Evolutionary conservation across 352 stramenopile species (phyloP), one percentile per base, ranked within the genome.

Genomic region (Globisporangium cystogenes): DNA sequence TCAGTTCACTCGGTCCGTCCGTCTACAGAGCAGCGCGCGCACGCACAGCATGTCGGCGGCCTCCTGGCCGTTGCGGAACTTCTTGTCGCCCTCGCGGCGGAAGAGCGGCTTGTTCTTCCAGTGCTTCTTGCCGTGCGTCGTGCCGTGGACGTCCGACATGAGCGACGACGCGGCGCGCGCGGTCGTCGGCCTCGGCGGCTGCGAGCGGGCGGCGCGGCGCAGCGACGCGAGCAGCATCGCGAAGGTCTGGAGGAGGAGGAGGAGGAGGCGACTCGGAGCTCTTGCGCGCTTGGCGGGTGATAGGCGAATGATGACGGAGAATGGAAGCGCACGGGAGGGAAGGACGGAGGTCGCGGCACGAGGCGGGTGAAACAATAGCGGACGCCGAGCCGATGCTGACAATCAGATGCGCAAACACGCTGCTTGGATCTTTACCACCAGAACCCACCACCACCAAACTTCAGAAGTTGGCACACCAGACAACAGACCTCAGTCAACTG

Each of bases 91-190:
- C 51, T 97, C 91, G 57, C 94, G 92, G 45, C 94, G 88, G 73
- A 98, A 98, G 8, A 99, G 82, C 35, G 96, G 96, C 67, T 98
- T 98, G 79, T 98, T 98, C 60, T 95, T 90, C 94, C 94, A 99
- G 53, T 90, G 78, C 65, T 94, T 94, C 65, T 90, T 90, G 68
- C 83, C 83, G 68, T 94, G 83, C 7, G 75, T 91, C 39, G 83
- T 94, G 55, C 83, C 83, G 65, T 94, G 83, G 12, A 94, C 83
- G 62, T 94, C 83, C 68, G 83, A 91, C 83, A 94, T 94, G 61
- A 94, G 76, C 59, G 76, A 79, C 21, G 79, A 72, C 50, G 51
- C 52, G 48, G 63, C 64, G 48, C 72, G 72, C 33, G 61, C 56
- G 6, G 67, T 54, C 21, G 40, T 21, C 23, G 57, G 45, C 53